Conservation (phyloP, 208 protist species). For the Zelonia costaricensis region DNA sequence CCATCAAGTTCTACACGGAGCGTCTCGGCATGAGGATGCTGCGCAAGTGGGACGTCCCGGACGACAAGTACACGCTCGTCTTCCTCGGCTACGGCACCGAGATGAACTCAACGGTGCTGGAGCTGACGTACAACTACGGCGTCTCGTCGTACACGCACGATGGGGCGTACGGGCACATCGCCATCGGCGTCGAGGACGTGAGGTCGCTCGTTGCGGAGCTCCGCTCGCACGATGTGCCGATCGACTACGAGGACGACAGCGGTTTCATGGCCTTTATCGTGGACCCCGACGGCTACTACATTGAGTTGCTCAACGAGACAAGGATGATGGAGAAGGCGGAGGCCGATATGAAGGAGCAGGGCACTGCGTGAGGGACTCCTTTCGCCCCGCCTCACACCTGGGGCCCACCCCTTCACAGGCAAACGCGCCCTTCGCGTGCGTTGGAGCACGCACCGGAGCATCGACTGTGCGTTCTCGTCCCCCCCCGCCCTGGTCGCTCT, state of each 20-base stretch:
- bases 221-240: slow-evolving; percentile 43
- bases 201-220: slow-evolving; percentile 47
- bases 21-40: slow-evolving; percentile 74
- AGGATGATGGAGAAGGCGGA: slow-evolving; percentile 66
- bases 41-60: slow-evolving; percentile 74
- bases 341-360: slow-evolving; percentile 75
- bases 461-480: no score
- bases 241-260: slow-evolving; percentile 73
- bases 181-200: slow-evolving; percentile 83
- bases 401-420: no score
- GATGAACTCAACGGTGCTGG: slow-evolving; percentile 65
- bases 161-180: slow-evolving; percentile 80
- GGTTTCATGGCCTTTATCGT: slow-evolving; percentile 88
- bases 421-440: no score
- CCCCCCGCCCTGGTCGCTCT: no score
- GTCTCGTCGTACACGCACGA: slow-evolving; percentile 67
- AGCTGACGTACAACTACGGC: slow-evolving; percentile 90
- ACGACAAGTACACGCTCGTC: slow-evolving; percentile 81
- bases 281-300: slow-evolving; percentile 86
- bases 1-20: slow-evolving; percentile 85
- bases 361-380: slow-evolving; percentile 27
- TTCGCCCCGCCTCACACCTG: not conserved
- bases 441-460: no score
- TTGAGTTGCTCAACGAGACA: slow-evolving; percentile 83
- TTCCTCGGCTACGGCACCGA: slow-evolving; percentile 84